Base-by-base conservation (phyloP, 306 rosid genomes). In the Trifolium subterraneum region DNA sequence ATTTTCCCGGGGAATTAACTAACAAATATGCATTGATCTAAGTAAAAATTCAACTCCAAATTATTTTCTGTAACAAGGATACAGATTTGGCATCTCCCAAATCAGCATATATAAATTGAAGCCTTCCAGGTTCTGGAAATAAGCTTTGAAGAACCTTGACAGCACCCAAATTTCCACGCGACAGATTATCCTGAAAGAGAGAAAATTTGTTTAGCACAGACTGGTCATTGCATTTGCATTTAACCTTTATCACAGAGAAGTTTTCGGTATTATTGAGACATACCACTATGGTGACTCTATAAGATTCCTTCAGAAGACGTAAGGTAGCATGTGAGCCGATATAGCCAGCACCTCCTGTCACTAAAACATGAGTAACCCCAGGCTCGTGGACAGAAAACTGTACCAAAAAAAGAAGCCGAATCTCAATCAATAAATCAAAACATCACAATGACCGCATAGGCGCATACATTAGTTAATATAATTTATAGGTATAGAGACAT, bases 261-360 rank as follows among this genome's bases (percentile, higher is more conserved):
- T 19, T 35, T 73, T 78, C 0, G 1, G 12, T n/a, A 70, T 59
- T 59, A 38, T 56, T 29, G 60, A 48, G 38, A 41, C 90, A 52
- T 90, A 92, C 99, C 93, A 95, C 97, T 35, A 95, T 92, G 77
- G 99, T 95, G 64, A 95, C 99, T 67, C 99, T 93, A 67, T 90
- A 88, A 23, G 78, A 76, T 18, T 95, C 96, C 71, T 75, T 90
- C 36, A 95, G 81, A 73, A 95, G 97, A 54, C 98, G 88, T 44
- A 92, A 74, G 67, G 93, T 55, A 74, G 98, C 97, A 83, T 95
- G 99, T 16, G 99, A 95, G 33, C 99, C 99, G 31, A 92, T 92
- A 76, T 61, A 95, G 76, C 99, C 99, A 10, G 99, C 99, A 73
- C 99, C 98, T 74, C 98, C 98, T 1, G 99, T 95, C 70, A 95